A percentile compares a stretch with the other conserved stretches of the same genome.
These are phyloP conservation scores for Strobilomyces echinocephalus DNA, from an alignment of 768 basidiomycete genomes.

Conservation along the genomic window DNA sequence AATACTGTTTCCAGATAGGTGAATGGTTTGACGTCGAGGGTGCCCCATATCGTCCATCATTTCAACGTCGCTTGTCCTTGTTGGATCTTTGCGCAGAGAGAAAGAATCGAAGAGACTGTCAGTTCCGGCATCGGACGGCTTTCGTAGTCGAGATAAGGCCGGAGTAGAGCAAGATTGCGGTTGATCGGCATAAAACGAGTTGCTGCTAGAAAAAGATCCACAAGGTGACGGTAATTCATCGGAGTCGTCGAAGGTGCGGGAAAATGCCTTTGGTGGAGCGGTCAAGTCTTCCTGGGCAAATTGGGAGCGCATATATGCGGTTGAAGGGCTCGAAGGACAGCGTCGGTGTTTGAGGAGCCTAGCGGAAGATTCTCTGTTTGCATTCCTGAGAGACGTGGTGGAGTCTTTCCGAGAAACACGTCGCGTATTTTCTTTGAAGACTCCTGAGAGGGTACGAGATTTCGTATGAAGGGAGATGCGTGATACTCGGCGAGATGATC, in stretches of 20 bases:
- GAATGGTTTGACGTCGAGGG: slow-evolving; percentile 10
- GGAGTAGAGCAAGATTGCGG: slow-evolving; percentile 30
- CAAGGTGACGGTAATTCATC: not conserved
- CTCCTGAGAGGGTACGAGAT: slow-evolving; percentile 38
- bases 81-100: not conserved
- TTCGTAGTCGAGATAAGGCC: slow-evolving; percentile 2
- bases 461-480: slow-evolving; percentile 28
- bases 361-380: slow-evolving; percentile 3
- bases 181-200: slow-evolving; percentile 17
- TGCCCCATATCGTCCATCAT: slow-evolving; percentile 17
- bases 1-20: slow-evolving; percentile 26
- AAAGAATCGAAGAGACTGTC: not conserved
- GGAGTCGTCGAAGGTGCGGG: not conserved
- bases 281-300: slow-evolving; percentile 11
- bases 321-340: slow-evolving; percentile 18
- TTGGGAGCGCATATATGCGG: slow-evolving; percentile 27
- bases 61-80: slow-evolving; percentile 10
- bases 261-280: slow-evolving; percentile 8
- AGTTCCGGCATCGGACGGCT: not conserved
- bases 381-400: slow-evolving; percentile 15
- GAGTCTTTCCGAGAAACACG: slow-evolving; percentile 16
- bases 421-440: slow-evolving; percentile 15
- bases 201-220: slow-evolving; percentile 1
- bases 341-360: slow-evolving; percentile 17
- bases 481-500: slow-evolving; percentile 11